Base-by-base conservation (phyloP, 2,329 filamentous ascomycete species). In the Lomentospora prolificans region DNA sequence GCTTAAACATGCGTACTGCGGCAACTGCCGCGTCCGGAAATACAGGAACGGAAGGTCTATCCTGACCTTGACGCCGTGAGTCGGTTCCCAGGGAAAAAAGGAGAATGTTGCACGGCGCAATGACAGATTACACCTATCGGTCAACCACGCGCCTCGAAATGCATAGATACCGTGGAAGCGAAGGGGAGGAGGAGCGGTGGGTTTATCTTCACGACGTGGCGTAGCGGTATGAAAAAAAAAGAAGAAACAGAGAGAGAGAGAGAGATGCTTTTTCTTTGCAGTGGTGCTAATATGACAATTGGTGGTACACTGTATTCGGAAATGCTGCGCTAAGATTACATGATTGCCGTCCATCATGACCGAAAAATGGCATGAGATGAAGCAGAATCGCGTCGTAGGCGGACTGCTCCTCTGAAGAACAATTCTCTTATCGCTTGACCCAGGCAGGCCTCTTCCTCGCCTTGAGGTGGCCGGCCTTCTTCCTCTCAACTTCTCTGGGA, bases 371-470 rank as follows among this genome's bases (percentile, higher is more conserved):
- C 52, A 19, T 24, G 52, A 30, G 8, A 14, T 12, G 36, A 53
- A 9, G n/a, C n/a, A 44, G 24, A n/a, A 28, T 54, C 12, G 33
- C 30, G 22, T 25, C 33, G 12, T 19, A 27, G 36, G 36, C 24
- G 27, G 22, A 27, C 22, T 33, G 31, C 50, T 33, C 48, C 17
- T 36, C 25, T 27, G 22, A 22, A 33, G 10, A 41, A 25, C 14
- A 57, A 30, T 55, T 19, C 22, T 48, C 56, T 67, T 77, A 84
- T 74, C 80, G 75, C 84, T 96, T 97, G 79, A 97, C 91, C 94
- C 95, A 99, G 65, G 94, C 82, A 58, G 92, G 92, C 84, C 87
- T 95, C 84, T 99, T 99, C 74, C 94, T 88, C 57, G 94, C 92
- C 81, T 99, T 99, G 75, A 95, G 73, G 67, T 90, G 89, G 63